Evolutionary conservation across 768 basidiomycete species (phyloP), one percentile per base, ranked within the genome.

Genomic region (Hypholoma fasciculare): DNA sequence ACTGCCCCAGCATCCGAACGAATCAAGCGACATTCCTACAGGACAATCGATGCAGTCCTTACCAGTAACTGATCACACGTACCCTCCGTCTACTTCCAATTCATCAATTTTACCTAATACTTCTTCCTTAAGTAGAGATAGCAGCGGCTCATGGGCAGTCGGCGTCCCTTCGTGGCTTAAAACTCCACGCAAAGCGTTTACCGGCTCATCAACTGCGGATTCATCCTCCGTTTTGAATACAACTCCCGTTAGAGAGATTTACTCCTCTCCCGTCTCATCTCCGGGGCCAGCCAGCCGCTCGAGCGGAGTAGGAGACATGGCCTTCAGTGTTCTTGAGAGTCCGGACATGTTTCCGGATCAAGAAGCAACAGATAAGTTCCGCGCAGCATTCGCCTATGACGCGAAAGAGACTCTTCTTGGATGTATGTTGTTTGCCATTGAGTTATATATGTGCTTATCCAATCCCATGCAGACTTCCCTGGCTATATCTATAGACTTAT

Each of bases 401-500:
- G 92, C 94, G 61, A 92, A 86, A 70, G 96, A 98, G 75, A 82
- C 74, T 14, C 68, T 98, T 43, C 80, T 98, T 50, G 94, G 94
- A 65, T 90, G 96, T 98, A 69, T 69, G 96, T 82, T 26, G 46
- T 20, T 57, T 20, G 44, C 20, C 56, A 26, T 26, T 54, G 44
- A 52, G 44, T 7, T 36, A 36, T 23, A 60, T 46, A 48, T 56
- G 36, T 54, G 30, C 53, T 57, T 8, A 60, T 51, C 63, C 9
- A 69, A 27, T 9, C 37, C 60, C 20, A 44, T 43, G 44, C 63
- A 98, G 96, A 92, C 66, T 94, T 96, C 69, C 85, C 92, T 42
- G 94, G 94, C 9, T 97, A 93, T 71, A 78, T 98, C 43, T 94
- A 87, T 73, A 82, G 96, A 56, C 79, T 96, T 23, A 71, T 99